Conservation (phyloP, 2,329 filamentous ascomycete genomes). For the Penicillium palitans region DNA sequence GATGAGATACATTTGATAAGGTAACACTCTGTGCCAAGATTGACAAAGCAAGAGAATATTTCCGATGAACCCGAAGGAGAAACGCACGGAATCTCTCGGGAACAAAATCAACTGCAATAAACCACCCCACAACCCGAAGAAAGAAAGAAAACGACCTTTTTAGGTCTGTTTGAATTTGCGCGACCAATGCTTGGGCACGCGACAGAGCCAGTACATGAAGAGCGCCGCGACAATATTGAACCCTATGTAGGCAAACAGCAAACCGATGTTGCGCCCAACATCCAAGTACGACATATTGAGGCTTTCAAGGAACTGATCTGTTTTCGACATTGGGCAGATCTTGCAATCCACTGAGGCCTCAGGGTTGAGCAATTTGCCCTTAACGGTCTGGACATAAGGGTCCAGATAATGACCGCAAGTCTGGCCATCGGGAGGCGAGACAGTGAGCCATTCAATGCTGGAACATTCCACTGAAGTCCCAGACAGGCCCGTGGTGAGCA, state of each 20-base stretch:
- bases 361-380: conserved; percentile 64
- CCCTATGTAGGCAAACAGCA: conserved; percentile 54
- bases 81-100: not conserved
- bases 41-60: not conserved
- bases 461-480: conserved; percentile 35
- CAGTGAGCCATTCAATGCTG: conserved; percentile 34
- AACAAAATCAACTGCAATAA: not conserved
- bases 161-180: conserved; percentile 44
- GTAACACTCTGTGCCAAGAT: not conserved
- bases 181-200: conserved; percentile 52
- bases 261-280: conserved; percentile 57
- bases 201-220: conserved; percentile 54
- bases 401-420: conserved; percentile 65
- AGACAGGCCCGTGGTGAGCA: conserved; percentile 39
- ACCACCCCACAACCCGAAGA: not conserved
- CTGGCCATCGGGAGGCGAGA: conserved; percentile 57
- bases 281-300: conserved; percentile 48
- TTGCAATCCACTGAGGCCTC: conserved; percentile 59
- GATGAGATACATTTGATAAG: not conserved
- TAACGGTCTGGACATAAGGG: conserved; percentile 53
- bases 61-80: not conserved
- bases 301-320: conserved; percentile 54
- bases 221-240: conserved; percentile 55
- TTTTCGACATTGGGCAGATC: conserved; percentile 43
- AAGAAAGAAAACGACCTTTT: not conserved